Percentiles rank a stretch among this genome's conserved stretches.
Evolutionary conservation across 495 filamentous ascomycete genomes (phyloP).

Genomic region (Aspergillus incahuasiensis): DNA sequence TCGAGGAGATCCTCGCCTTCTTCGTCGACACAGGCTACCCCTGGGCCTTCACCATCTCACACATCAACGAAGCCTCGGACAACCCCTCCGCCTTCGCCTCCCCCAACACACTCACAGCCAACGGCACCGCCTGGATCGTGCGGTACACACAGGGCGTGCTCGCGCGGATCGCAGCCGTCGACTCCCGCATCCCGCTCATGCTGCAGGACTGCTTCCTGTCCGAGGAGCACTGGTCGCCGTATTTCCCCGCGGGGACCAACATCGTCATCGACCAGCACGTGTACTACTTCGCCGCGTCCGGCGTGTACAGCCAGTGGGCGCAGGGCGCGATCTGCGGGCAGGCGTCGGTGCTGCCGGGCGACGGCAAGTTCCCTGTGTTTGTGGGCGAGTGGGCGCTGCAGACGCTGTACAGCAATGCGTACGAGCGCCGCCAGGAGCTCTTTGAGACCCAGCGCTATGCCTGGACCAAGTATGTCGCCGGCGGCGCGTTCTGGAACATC

Average conservation of each 20-base stretch:
- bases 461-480: constrained; percentile 1
- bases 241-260: constrained; percentile 16
- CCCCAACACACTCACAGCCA: constrained; percentile 11
- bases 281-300: constrained; percentile 14
- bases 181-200: constrained; percentile 22
- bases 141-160: constrained; percentile 3
- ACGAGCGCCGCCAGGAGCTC: constrained; percentile 14
- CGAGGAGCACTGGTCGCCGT: constrained; percentile 21
- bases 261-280: constrained; percentile 20
- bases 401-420: constrained; percentile 13
- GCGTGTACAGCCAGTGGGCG: constrained; percentile 8
- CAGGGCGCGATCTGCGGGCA: constrained; percentile 20
- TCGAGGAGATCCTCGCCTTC: constrained; percentile 22
- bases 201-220: constrained; percentile 27
- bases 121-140: background rate
- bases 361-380: constrained; percentile 28
- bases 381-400: constrained; percentile 27
- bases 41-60: constrained; percentile 21
- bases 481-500: constrained; percentile 1
- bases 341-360: constrained; percentile 8
- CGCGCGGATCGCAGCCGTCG: background rate
- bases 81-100: background rate
- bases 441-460: constrained; percentile 22
- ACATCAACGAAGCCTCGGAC: constrained; percentile 27
- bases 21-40: constrained; percentile 16